Base-by-base conservation (phyloP, 495 filamentous ascomycete genomes). In the Neurospora sp. region DNA sequence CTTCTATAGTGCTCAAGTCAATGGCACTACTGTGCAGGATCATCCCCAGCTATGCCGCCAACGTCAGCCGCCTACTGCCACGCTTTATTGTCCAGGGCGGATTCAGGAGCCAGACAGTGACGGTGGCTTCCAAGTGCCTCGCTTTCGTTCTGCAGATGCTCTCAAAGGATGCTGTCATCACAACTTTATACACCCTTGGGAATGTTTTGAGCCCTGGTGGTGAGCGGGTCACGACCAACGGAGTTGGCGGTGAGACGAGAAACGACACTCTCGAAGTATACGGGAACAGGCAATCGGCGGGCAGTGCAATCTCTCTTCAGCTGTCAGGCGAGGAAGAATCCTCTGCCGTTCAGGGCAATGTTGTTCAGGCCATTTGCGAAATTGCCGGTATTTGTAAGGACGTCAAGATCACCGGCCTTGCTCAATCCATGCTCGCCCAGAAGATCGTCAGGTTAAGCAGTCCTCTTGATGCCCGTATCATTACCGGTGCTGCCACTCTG, bases 381-480 rank as follows among this genome's bases (percentile, higher is more conserved):
- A 92, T 98, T 77, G 93, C 96, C 1, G 90, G 85, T 41, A 88
- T 86, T 72, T 94, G 91, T 79, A 88, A 91, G 62, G 94, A 99
- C 75, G 90, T 93, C 42, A 97, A 97, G 81, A 96, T 98, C 66
- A 95, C 91, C 31, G 96, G 95, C 14, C 85, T 99, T 71, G 94
- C 94, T n/a, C 92, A 97, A 77, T 95, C 94, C 5, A 98, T 98
- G 92, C 87, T 99, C 20, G 83, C 97, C 9, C 96, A 98, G 77
- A 96, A 98, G 79, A 89, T 98, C 75, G 90, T 91, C 10, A 95
- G 94, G 77, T 86, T 97, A 44, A 94, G 87, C 78, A 83, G 87
- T 73, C 80, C 86, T 1, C 90, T 97, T 9, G 94, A 98, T 83
- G 87, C 91, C 14, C 90, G 89, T 71, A 95, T 98, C 69, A 90